Base-by-base conservation (phyloP, 164 flowering plant species). In the Nymphaea colorata region DNA sequence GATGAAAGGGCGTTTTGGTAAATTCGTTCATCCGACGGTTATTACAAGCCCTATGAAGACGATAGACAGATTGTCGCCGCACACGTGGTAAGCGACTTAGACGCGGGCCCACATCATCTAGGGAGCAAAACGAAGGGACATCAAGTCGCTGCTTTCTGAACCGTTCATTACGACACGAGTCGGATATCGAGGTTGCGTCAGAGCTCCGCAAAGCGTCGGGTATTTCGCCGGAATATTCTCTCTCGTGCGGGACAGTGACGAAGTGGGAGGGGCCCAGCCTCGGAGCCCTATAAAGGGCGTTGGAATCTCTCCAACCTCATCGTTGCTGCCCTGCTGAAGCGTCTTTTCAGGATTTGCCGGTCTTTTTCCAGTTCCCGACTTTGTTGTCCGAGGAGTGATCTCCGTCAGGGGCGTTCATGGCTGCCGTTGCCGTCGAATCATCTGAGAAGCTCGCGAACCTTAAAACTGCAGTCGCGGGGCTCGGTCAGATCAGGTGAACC, bases 401-500 rank as follows among this genome's bases (percentile, higher is more conserved):
- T 10, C 8, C 57, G 57, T 15, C 12, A 51, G 5, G 57, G 14
- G 15, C 70, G 43, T 59, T 62, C 74, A 86, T 85, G 88, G 79
- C 87, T 44, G 71, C 82, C 42, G 82, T 79, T 47, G 74, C 81
- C 41, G 67, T 82, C 3, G 72, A 66, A 64, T 63, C 80, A 18
- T 43, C 87, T 36, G 86, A 86, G 74, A 91, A 85, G 81, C 69
- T 93, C 72, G 12, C 80, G 11, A 70, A 81, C 41, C 96, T 93
- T 61, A 73, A 73, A 64, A 75, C 97, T 25, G 79, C 89, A 5
- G 89, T 85, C 65, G 74, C 94, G 43, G 81, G 83, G 25, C 95
- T 93, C 70, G 61, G 64, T 67, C 87, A 89, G 72, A 91, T 93
- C 88, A 93, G 98, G 98, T 61, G 64, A 61, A 15, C 8, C 18